Base-by-base conservation (phyloP, 1,284 basidiomycete genomes). In the Papiliotrema flavescens region DNA sequence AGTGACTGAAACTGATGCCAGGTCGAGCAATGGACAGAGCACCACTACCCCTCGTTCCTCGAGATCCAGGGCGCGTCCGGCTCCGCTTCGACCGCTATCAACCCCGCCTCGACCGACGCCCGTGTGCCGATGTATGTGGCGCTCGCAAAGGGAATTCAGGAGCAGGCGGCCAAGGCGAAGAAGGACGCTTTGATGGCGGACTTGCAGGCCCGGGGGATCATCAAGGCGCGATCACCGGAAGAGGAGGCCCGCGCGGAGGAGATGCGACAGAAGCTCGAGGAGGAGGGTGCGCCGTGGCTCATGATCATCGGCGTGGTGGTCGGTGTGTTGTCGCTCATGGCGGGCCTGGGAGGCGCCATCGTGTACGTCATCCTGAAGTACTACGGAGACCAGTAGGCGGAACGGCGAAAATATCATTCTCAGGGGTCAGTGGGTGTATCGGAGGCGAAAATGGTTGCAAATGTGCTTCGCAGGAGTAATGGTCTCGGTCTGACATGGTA, bases 11-110 rank as follows among this genome's bases (percentile, higher is more conserved):
- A 42, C 47, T 37, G 17, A 49, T 46, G n/a, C 17, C 73, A 93
- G 89, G 89, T 96, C 71, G 91, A 95, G 65, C 84, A 86, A 77
- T 96, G 92, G 92, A 85, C 81, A 60, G 92, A 96, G 75, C 86
- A 85, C 66, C 81, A 91, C 76, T 94, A 89, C 76, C 90, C 90
- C 2, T 88, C 89, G 2, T 92, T 92, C 78, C 83, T 93, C 51
- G 63, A 78, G 14, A 69, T 90, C 62, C 46, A 53, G 22, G 52
- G 54, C 20, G 43, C 49, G 7, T 66, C 70, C 22, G 70, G 73
- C 34, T 64, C 65, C 24, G 69, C 75, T 20, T 67, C 77, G 32
- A 71, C 74, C 22, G 53, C 58, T 23, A 70, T 77, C 59, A 60
- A 76, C 17, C 78, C 82, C 65, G 72, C 81, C 65, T 71, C 79